Evolutionary conservation across 345 rosid genomes (phyloP).

Genomic region (Geranium rotundifolium): DNA sequence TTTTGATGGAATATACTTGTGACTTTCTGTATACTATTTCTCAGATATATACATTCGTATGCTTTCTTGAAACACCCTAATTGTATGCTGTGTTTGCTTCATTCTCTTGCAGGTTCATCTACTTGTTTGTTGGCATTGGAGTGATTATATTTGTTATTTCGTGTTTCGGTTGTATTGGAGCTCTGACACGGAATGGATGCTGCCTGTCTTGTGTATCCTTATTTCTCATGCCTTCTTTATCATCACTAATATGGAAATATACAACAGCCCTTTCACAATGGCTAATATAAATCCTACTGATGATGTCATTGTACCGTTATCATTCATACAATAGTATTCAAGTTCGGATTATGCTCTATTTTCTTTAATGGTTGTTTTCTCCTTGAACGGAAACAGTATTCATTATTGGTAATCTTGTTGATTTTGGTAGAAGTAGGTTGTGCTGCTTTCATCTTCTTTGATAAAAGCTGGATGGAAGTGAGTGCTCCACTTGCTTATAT

Average conservation of each 20-base stretch:
- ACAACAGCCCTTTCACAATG: too few relatives aligned
- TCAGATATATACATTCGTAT: neutral
- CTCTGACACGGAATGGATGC: constrained; percentile 58
- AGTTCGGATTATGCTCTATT: neutral
- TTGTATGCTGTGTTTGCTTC: too few relatives aligned
- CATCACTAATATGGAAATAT: neutral
- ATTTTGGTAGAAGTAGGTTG: constrained; percentile 81
- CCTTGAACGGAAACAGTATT: constrained; percentile 71
- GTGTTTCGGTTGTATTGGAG: constrained; percentile 77
- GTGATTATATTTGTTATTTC: constrained; percentile 68
- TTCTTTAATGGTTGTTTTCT: constrained; percentile 9
- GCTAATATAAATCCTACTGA: too few relatives aligned
- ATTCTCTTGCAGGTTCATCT: constrained; percentile 66
- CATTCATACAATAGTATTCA: neutral
- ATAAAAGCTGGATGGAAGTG: constrained; percentile 81
- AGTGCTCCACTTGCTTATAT: constrained; percentile 12
- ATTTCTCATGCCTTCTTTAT: constrained; percentile 5
- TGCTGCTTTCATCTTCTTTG: constrained; percentile 81
- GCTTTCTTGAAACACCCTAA: constrained; percentile 8
- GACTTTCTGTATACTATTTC: neutral
- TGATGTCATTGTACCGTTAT: too few relatives aligned
- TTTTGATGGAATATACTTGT: too few relatives aligned
- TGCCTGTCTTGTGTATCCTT: constrained; percentile 94
- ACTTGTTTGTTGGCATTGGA: constrained; percentile 77
- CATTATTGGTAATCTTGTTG: constrained; percentile 60